Evolutionary conservation across 257 asterid genomes (phyloP).

Genomic region (Forsythia viridissima): DNA sequence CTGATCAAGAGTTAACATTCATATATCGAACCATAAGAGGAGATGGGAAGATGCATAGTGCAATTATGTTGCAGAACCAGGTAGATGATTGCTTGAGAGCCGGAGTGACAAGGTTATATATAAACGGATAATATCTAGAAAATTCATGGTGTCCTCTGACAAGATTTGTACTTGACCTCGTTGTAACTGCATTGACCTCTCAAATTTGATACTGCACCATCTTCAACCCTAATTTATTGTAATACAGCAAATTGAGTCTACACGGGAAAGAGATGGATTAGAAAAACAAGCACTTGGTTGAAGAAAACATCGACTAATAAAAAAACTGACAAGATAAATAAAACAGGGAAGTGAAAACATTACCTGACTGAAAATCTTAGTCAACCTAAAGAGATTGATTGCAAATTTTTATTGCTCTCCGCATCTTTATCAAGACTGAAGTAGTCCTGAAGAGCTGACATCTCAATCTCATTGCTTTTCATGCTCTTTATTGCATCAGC

Average conservation of each 20-base stretch:
- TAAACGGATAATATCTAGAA: not conserved
- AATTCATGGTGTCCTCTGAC: not conserved
- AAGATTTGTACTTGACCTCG: not conserved
- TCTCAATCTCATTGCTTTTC: constrained; percentile 69
- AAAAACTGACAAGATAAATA: not conserved
- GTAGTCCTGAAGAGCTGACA: constrained; percentile 95
- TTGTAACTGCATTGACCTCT: too few relatives aligned
- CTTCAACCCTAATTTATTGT: not conserved
- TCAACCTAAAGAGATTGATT: constrained; percentile 29
- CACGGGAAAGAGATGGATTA: not conserved
- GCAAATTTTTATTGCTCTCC: constrained; percentile 36
- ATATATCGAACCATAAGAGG: not conserved
- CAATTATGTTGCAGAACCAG: not conserved
- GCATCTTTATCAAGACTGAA: constrained; percentile 38
- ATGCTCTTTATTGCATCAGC: constrained; percentile 92
- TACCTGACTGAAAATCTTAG: not conserved
- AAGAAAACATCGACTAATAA: not conserved
- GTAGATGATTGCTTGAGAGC: not conserved
- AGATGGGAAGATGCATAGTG: not conserved
- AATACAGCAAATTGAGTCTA: not conserved
- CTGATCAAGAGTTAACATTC: not conserved
- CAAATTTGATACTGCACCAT: not conserved
- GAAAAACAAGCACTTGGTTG: not conserved
- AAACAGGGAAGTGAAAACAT: not conserved
- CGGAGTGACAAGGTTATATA: too few relatives aligned